Conservation (phyloP, 371 early-diverging fungal species). For the Mucor indicus region DNA sequence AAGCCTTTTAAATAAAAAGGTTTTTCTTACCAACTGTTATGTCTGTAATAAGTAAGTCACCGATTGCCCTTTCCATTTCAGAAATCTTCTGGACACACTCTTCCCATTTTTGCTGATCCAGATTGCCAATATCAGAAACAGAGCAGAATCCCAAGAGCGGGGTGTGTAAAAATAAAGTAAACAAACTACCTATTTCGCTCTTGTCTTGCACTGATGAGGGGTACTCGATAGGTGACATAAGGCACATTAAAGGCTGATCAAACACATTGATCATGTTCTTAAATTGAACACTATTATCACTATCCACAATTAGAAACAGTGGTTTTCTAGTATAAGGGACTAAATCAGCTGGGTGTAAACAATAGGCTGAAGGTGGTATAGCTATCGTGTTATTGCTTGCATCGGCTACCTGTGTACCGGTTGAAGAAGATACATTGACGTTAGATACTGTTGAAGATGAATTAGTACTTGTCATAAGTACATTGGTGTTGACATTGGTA, state of each 20-base stretch:
- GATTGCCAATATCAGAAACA: constrained; percentile 61
- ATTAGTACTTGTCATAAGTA: background rate
- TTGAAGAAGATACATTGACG: background rate
- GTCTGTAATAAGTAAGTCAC: constrained; percentile 45
- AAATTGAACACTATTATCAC: constrained; percentile 79
- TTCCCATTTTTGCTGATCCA: constrained; percentile 61
- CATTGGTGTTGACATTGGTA: background rate
- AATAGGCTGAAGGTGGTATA: constrained; percentile 50
- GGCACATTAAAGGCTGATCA: constrained; percentile 80
- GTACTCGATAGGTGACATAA: constrained; percentile 89
- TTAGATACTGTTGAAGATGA: background rate
- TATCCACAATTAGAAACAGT: constrained; percentile 89
- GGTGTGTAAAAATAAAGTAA: constrained; percentile 89
- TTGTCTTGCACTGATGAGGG: constrained; percentile 78
- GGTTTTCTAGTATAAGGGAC: constrained; percentile 93
- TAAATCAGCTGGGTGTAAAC: constrained; percentile 87
- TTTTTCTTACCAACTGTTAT: constrained; percentile 43
- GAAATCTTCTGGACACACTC: constrained; percentile 49
- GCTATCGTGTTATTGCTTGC: background rate
- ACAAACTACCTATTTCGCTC: constrained; percentile 83
- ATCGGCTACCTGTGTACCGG: too few species aligned
- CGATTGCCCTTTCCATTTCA: constrained; percentile 51
- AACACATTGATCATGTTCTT: constrained; percentile 78
- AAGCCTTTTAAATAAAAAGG: background rate
- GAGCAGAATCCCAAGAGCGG: constrained; percentile 73